These are phyloP conservation scores for Cercospora nicotianae DNA, from an alignment of 2,329 filamentous ascomycete genomes.

Conservation along the genomic window DNA sequence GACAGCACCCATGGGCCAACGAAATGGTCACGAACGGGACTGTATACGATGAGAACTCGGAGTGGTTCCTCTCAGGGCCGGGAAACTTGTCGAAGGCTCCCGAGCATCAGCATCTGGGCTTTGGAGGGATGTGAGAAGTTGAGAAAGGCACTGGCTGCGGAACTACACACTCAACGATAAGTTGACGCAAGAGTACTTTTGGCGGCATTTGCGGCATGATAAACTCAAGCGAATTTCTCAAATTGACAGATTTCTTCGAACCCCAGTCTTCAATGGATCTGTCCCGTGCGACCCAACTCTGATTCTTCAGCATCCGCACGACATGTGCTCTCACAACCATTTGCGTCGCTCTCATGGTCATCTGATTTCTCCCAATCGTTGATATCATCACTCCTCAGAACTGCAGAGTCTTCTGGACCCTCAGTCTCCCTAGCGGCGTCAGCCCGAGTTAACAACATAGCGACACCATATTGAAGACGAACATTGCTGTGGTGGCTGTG, in stretches of 20 bases:
- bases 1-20: too few species aligned
- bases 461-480: not conserved
- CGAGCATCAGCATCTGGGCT: too few species aligned
- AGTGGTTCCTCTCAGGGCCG: too few species aligned
- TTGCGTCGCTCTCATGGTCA: not conserved
- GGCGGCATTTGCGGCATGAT: too few species aligned
- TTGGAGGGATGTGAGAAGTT: too few species aligned
- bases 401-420: not conserved
- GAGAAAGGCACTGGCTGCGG: too few species aligned
- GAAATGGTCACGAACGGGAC: too few species aligned
- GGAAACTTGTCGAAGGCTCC: too few species aligned
- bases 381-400: not conserved
- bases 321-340: not conserved
- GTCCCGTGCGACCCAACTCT: not conserved
- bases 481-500: not conserved
- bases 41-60: too few species aligned
- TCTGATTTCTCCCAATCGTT: not conserved
- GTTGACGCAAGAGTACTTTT: too few species aligned
- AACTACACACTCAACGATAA: too few species aligned
- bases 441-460: not conserved
- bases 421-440: not conserved
- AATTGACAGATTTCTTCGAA: not conserved
- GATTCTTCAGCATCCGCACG: not conserved
- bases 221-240: not conserved
- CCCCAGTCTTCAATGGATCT: not conserved